Conservation (phyloP, 805 yeast species). For the Metschnikowia cubensis region DNA sequence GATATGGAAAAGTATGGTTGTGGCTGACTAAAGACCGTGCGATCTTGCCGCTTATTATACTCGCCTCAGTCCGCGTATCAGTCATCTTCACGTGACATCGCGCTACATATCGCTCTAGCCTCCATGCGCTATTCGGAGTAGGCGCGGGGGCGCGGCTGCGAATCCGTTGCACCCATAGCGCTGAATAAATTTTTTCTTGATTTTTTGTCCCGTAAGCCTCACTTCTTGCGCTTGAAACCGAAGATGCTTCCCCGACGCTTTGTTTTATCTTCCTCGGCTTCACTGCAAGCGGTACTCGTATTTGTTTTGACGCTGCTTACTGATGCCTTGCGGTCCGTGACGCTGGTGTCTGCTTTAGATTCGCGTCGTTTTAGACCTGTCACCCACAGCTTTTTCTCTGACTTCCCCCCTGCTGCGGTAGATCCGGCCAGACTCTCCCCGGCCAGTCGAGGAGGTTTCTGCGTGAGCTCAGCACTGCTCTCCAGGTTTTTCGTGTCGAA, state of each 20-base stretch:
- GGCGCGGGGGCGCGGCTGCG: neutral
- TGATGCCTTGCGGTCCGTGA: slow-evolving; percentile 20
- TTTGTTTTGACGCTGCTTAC: slow-evolving; percentile 18
- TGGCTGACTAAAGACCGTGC: neutral
- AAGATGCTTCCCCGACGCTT: slow-evolving; percentile 30
- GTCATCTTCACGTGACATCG: slow-evolving; percentile 10
- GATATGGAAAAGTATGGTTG: neutral
- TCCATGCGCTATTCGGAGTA: neutral
- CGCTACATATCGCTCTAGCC: neutral
- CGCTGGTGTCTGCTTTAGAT: slow-evolving; percentile 18
- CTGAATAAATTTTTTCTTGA: neutral
- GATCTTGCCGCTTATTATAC: neutral
- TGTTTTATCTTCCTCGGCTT: slow-evolving; percentile 9
- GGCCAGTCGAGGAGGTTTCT: slow-evolving; percentile 6
- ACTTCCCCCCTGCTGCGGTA: slow-evolving; percentile 3
- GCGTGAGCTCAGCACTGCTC: slow-evolving; percentile 4
- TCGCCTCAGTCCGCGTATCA: neutral
- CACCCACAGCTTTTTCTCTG: slow-evolving; percentile 40
- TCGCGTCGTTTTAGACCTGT: slow-evolving; percentile 35
- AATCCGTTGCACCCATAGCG: neutral
- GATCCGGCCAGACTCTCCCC: neutral
- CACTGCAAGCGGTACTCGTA: slow-evolving; percentile 7
- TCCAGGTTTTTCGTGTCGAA: slow-evolving; percentile 20
- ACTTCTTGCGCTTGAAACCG: slow-evolving; percentile 31
- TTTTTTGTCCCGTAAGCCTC: neutral